phyloP scores from a whole-genome alignment of 1,139 yeast species.

The Diutina rugosa region DNA sequence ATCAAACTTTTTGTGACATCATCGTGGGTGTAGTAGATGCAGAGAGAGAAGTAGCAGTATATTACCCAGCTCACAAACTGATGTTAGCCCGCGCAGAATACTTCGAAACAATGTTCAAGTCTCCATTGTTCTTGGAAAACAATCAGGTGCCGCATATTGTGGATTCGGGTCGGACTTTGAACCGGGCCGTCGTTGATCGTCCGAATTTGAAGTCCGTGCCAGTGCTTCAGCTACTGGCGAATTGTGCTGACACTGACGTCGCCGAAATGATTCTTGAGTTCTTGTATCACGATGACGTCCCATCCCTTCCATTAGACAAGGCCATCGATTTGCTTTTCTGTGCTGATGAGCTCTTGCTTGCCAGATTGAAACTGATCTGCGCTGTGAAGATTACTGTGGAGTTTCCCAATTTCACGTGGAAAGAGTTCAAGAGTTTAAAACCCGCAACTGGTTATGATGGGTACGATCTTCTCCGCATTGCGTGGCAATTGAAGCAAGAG shows the following conservation, averaged over 20 bases:
- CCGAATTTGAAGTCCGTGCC: constrained; percentile 14
- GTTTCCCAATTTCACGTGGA: constrained; percentile 11
- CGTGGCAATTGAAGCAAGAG: constrained; percentile 58
- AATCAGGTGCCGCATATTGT: constrained; percentile 5
- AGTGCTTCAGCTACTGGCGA: constrained; percentile 15
- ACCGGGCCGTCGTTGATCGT: constrained; percentile 12
- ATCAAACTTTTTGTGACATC: constrained; percentile 33
- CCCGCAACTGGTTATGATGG: constrained; percentile 21
- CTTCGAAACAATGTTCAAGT: constrained; percentile 51
- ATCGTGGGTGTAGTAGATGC: constrained; percentile 26
- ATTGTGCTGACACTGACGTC: constrained; percentile 18
- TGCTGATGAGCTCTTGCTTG: constrained; percentile 52
- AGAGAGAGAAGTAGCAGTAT: constrained; percentile 13
- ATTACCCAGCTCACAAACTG: constrained; percentile 54
- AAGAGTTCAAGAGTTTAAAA: constrained; percentile 11
- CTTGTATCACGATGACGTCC: constrained; percentile 47
- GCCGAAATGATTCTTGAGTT: constrained; percentile 44
- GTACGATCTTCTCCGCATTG: constrained; percentile 45
- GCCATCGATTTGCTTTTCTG: constrained; percentile 45
- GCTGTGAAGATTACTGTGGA: constrained; percentile 43
- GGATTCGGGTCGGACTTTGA: background rate
- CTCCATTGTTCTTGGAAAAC: constrained; percentile 19
- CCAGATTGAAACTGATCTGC: constrained; percentile 52
- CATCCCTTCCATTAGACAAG: constrained; percentile 30
- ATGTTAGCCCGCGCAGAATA: constrained; percentile 51